These are phyloP conservation scores for Apiotrichum gamsii DNA, from an alignment of 1,284 basidiomycete genomes.

Conservation along the genomic window DNA sequence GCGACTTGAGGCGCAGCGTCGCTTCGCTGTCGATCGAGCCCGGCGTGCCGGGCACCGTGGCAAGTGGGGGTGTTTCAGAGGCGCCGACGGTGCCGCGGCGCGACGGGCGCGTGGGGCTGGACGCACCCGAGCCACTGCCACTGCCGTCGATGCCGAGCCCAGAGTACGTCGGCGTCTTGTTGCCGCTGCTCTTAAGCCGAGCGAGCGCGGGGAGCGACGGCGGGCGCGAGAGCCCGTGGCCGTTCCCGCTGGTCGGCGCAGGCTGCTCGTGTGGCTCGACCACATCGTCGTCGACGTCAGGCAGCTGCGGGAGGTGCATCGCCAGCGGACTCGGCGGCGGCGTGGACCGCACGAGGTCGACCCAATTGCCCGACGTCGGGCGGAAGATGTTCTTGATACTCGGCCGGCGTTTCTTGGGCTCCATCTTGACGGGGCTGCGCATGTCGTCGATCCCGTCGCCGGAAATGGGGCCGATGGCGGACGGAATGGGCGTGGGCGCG, in stretches of 20 bases:
- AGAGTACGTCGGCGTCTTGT: constrained; percentile 3
- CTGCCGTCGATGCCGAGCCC: constrained; percentile 8
- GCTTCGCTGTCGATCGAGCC: constrained; percentile 4
- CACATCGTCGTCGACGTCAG: background rate
- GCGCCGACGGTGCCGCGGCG: background rate
- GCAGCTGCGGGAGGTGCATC: background rate
- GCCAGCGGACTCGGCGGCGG: constrained; percentile 7
- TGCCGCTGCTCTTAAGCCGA: constrained; percentile 3
- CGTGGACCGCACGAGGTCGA: constrained; percentile 26
- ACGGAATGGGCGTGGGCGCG: background rate
- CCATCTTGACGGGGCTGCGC: background rate
- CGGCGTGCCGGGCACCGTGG: background rate
- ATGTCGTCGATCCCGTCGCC: background rate
- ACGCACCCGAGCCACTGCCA: constrained; percentile 1
- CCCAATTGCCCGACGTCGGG: constrained; percentile 37
- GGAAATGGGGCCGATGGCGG: constrained; percentile 1
- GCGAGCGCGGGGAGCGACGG: constrained; percentile 11
- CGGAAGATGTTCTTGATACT: constrained; percentile 37
- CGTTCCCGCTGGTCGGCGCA: background rate
- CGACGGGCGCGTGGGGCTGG: background rate
- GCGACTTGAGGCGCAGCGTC: constrained; percentile 13
- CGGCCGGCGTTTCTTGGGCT: constrained; percentile 21
- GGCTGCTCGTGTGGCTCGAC: background rate
- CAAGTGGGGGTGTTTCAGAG: background rate
- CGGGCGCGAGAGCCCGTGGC: constrained; percentile 2